Evolutionary conservation across 331 rosid genomes (phyloP).

Genomic region (Stylosanthes scabra): DNA sequence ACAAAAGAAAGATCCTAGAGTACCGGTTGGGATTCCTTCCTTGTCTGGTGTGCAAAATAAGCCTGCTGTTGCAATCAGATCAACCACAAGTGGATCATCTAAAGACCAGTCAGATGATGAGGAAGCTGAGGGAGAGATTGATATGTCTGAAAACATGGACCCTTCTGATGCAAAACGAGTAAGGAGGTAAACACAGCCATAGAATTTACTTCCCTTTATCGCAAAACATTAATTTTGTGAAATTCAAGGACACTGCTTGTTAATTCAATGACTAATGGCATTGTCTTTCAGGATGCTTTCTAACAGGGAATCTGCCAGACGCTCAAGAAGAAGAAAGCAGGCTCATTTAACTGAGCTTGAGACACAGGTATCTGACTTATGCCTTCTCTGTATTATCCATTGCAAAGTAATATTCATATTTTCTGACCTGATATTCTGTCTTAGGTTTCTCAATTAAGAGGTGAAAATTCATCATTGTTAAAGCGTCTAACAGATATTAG

Average conservation of each 20-base stretch:
- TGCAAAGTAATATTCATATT: neutral
- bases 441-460: slow-evolving; percentile 83
- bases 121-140: slow-evolving; percentile 86
- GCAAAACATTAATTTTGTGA: slow-evolving; percentile 13
- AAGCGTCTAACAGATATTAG: slow-evolving; percentile 74
- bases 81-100: slow-evolving; percentile 83
- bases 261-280: slow-evolving; percentile 18
- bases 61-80: slow-evolving; percentile 47
- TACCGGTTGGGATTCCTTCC: slow-evolving; percentile 48
- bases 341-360: slow-evolving; percentile 96
- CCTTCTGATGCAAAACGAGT: slow-evolving; percentile 84
- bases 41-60: slow-evolving; percentile 52
- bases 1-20: slow-evolving; percentile 60
- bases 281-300: slow-evolving; percentile 88
- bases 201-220: slow-evolving; percentile 11
- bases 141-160: slow-evolving; percentile 61
- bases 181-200: slow-evolving; percentile 72
- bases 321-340: slow-evolving; percentile 96
- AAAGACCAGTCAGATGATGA: slow-evolving; percentile 84
- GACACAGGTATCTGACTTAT: slow-evolving; percentile 66
- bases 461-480: slow-evolving; percentile 77
- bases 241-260: slow-evolving; percentile 24
- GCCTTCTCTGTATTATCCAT: neutral
- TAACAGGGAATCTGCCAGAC: slow-evolving; percentile 97
- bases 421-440: slow-evolving; percentile 39